Evolutionary conservation across 2,329 filamentous ascomycete species (phyloP).

Genomic region (Byssoonygena ceratinophila): DNA sequence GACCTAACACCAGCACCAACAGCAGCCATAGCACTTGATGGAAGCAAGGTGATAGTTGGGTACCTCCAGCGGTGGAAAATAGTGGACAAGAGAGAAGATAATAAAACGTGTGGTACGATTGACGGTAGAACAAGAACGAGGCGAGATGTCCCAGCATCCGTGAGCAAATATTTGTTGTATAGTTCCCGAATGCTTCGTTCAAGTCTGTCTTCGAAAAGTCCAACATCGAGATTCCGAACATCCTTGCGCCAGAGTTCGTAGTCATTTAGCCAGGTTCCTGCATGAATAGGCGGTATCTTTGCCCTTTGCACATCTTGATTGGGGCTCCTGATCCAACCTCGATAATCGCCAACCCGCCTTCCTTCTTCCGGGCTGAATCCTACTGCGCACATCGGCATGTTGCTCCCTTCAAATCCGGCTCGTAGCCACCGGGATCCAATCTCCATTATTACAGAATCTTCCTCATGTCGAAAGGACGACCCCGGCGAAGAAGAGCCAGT

Average conservation of each 20-base stretch:
- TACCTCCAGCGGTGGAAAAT: slow-evolving; percentile 73
- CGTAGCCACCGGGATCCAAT: slow-evolving; percentile 68
- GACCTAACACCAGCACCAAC: slow-evolving; percentile 74
- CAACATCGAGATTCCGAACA: slow-evolving; percentile 60
- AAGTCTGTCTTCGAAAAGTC: slow-evolving; percentile 73
- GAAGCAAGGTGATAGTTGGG: slow-evolving; percentile 69
- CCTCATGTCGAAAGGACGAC: slow-evolving; percentile 55
- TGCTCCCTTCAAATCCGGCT: slow-evolving; percentile 78
- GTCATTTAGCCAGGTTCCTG: slow-evolving; percentile 37
- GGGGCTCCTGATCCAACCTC: slow-evolving; percentile 53
- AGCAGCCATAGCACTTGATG: slow-evolving; percentile 60
- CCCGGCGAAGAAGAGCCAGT: slow-evolving; percentile 50
- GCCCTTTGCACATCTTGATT: slow-evolving; percentile 36
- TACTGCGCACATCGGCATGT: slow-evolving; percentile 58
- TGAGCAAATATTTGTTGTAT: slow-evolving; percentile 62
- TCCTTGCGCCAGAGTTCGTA: slow-evolving; percentile 72
- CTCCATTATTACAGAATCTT: slow-evolving; percentile 76
- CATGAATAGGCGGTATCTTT: slow-evolving; percentile 20
- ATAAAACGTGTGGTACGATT: slow-evolving; percentile 62
- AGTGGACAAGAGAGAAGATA: slow-evolving; percentile 64
- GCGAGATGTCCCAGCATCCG: slow-evolving; percentile 56
- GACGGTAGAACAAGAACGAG: slow-evolving; percentile 68
- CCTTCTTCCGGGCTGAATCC: slow-evolving; percentile 65
- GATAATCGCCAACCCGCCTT: slow-evolving; percentile 69
- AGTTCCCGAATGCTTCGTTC: slow-evolving; percentile 72